Percentiles rank a stretch among this genome's conserved stretches.
Evolutionary conservation across 768 basidiomycete species (phyloP).

Genomic region (Holtermannia corniformis): DNA sequence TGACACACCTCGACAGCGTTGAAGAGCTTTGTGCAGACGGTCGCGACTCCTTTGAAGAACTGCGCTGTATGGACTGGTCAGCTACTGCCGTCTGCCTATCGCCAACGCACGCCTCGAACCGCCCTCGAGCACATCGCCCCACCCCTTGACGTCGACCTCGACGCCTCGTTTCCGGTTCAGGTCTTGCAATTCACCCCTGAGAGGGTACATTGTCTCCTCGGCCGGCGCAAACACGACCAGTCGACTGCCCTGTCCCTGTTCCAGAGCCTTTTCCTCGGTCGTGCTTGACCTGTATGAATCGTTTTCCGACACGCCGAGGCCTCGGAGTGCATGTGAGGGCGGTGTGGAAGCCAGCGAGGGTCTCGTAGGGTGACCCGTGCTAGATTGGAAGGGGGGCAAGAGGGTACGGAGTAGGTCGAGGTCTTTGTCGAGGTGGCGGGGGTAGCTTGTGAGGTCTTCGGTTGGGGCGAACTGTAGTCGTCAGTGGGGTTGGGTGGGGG

Average conservation of each 20-base stretch:
- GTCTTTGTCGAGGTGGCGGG: constrained; percentile 71
- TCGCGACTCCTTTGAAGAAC: constrained; percentile 93
- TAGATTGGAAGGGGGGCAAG: constrained; percentile 5
- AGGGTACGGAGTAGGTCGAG: constrained; percentile 50
- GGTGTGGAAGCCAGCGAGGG: constrained; percentile 7
- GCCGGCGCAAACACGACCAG: constrained; percentile 63
- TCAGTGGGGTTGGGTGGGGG: neutral
- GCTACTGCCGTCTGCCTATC: too few species aligned
- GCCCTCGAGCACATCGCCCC: constrained; percentile 89
- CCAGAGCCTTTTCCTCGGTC: neutral
- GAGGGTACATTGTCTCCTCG: constrained; percentile 82
- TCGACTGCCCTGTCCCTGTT: constrained; percentile 1
- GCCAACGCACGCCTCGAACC: constrained; percentile 51
- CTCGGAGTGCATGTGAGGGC: constrained; percentile 12
- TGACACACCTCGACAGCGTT: constrained; percentile 69
- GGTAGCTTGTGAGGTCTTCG: constrained; percentile 86
- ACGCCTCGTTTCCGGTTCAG: constrained; percentile 67
- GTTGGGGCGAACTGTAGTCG: constrained; percentile 65
- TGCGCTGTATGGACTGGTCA: constrained; percentile 44
- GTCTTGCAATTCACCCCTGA: constrained; percentile 68
- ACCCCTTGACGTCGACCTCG: constrained; percentile 86
- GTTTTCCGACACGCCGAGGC: constrained; percentile 29
- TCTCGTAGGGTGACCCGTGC: constrained; percentile 20
- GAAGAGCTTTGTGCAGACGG: constrained; percentile 89
- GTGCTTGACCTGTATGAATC: constrained; percentile 46